A percentile compares a stretch with the other conserved stretches of the same genome.
These are phyloP conservation scores for Tinospora cordifolia DNA, from an alignment of 164 flowering plant genomes.

Conservation along the genomic window DNA sequence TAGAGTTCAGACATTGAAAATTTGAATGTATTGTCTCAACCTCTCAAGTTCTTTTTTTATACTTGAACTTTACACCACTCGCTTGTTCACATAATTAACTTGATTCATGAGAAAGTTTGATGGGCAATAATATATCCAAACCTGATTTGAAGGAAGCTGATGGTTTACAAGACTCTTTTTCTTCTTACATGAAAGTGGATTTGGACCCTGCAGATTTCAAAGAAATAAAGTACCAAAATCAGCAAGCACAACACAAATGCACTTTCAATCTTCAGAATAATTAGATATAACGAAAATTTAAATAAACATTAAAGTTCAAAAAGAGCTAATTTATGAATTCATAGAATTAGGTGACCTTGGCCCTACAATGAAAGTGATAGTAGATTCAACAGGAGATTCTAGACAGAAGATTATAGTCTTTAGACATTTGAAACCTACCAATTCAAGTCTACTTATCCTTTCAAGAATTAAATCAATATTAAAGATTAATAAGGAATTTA, in stretches of 20 bases:
- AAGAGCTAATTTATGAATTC: background rate
- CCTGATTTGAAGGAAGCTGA: slow-evolving; percentile 28
- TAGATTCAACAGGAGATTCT: no score
- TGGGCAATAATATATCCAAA: slow-evolving; percentile 9
- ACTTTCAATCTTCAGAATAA: background rate
- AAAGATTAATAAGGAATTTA: background rate
- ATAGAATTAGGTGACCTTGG: background rate
- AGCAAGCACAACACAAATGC: background rate
- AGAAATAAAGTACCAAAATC: background rate
- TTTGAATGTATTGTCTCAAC: no score
- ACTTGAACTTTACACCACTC: no score
- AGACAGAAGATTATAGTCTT: no score
- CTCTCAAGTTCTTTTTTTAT: background rate
- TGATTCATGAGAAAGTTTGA: background rate
- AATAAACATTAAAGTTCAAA: background rate
- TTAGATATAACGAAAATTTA: background rate
- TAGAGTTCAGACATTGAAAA: no score
- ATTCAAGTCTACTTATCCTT: no score
- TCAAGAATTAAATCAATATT: background rate
- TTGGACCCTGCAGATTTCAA: slow-evolving; percentile 55
- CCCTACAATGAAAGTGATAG: no score
- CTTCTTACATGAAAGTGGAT: slow-evolving; percentile 82
- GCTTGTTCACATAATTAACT: background rate
- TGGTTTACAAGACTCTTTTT: slow-evolving; percentile 38
- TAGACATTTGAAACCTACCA: no score